Percentiles rank a stretch among this genome's conserved stretches.
Conservation (phyloP, 2,329 filamentous ascomycete genomes). For the Claviceps arundinis region DNA sequence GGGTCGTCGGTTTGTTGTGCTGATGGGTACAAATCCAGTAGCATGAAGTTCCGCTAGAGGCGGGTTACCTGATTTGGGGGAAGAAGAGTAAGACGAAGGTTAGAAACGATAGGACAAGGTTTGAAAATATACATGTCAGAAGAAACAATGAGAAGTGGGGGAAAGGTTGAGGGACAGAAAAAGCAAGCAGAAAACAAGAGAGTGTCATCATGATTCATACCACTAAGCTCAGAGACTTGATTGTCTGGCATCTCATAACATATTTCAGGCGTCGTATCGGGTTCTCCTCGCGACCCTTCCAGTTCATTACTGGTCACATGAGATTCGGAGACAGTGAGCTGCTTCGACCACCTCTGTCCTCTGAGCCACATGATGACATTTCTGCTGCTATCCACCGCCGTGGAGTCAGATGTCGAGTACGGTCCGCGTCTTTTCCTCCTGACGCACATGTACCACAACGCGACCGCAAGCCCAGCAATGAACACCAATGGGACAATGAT, state of each 20-base stretch:
- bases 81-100: neutral
- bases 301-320: neutral
- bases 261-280: neutral
- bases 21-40: slow-evolving; percentile 12
- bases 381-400: slow-evolving; percentile 32
- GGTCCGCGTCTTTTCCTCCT: slow-evolving; percentile 24
- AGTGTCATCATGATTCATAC: slow-evolving; percentile 21
- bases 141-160: neutral
- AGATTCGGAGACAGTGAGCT: slow-evolving; percentile 1
- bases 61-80: slow-evolving; percentile 25
- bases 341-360: slow-evolving; percentile 30
- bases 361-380: slow-evolving; percentile 41
- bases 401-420: slow-evolving; percentile 22
- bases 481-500: slow-evolving; percentile 7
- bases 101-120: neutral
- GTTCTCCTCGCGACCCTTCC: neutral
- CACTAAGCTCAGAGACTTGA: slow-evolving; percentile 32
- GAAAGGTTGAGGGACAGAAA: neutral
- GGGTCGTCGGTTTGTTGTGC: neutral
- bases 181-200: neutral
- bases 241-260: slow-evolving; percentile 29
- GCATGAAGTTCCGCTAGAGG: slow-evolving; percentile 31
- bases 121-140: neutral
- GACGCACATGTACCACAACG: slow-evolving; percentile 39
- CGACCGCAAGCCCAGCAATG: slow-evolving; percentile 18